Base-by-base conservation (phyloP, 202 grass and related monocot genomes). In the Setaria viridis region DNA sequence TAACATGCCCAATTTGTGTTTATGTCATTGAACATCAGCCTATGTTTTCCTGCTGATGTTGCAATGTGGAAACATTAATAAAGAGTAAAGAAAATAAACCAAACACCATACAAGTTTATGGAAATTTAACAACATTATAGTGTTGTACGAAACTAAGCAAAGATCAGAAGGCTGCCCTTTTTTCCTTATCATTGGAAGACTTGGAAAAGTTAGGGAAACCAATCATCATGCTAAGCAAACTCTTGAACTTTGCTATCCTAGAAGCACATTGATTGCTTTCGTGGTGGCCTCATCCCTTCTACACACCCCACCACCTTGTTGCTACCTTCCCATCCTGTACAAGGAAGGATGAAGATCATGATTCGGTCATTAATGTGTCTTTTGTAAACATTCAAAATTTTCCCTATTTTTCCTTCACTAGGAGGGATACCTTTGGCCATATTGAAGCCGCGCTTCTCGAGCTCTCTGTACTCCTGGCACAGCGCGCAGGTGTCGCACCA, bases 401-500 rank as follows among this genome's bases (percentile, higher is more conserved):
- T 41, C 9, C 19, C 0, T 37, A 1, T 76, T 66, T 60, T 76
- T 43, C 14, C 74, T 80, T 80, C 32, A 17, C 39, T n/a, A 47
- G 78, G 69, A 74, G 41, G 78, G 8, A 53, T 12, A 93, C 93
- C 90, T 73, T 86, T 84, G 84, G 63, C 5, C 85, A 95, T 88
- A 82, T 91, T 57, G 58, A 90, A 93, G 1, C 91, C 89, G 1
- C 81, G 74, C 25, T 77, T 90, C 32, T 87, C 79, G 17, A 95
- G 79, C 74, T 95, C 94, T 30, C 39, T 92, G 45, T 95, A 90
- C 45, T 93, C 89, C 72, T 95, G 94, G 69, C 74, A 66, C 30
- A 95, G 88, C 5, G 94, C 91, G 1, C 91, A 95, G 9, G 54
- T 35, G 35, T 82, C 73, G 0, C 94, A 95, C 58, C 67, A 93